Conservation (phyloP, 352 stramenopile species). For the Aphanomyces stellatus region DNA sequence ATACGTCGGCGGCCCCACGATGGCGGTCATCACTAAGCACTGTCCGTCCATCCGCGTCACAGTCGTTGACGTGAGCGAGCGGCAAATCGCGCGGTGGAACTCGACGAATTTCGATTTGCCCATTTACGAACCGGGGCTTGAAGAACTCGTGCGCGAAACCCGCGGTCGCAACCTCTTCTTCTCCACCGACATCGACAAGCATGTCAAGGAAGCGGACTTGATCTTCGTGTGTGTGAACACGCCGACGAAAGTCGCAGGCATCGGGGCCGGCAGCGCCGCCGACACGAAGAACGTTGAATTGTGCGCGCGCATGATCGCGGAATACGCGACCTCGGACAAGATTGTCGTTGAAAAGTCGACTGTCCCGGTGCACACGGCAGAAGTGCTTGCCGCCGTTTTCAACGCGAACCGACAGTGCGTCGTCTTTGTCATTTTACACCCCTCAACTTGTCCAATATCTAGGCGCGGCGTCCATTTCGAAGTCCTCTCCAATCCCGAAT, state of each 20-base stretch:
- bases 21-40: slow-evolving; percentile 98
- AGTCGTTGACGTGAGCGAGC: slow-evolving; percentile 94
- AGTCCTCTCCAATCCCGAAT: slow-evolving; percentile 99
- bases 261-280: slow-evolving; percentile 94
- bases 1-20: slow-evolving; percentile 99
- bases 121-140: slow-evolving; percentile 98
- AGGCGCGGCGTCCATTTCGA: slow-evolving; percentile 91
- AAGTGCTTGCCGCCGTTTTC: slow-evolving; percentile 95
- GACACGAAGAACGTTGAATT: slow-evolving; percentile 99
- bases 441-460: too few species aligned
- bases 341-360: slow-evolving; percentile 99
- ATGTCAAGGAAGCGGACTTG: slow-evolving; percentile 96
- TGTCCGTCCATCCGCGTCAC: slow-evolving; percentile 97
- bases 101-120: slow-evolving; percentile 81
- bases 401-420: slow-evolving; percentile 86
- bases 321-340: slow-evolving; percentile 90
- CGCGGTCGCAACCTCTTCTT: slow-evolving; percentile 98
- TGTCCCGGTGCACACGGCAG: slow-evolving; percentile 97
- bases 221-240: slow-evolving; percentile 99
- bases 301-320: slow-evolving; percentile 96
- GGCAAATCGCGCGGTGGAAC: slow-evolving; percentile 99
- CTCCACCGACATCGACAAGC: slow-evolving; percentile 94
- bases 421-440: neutral
- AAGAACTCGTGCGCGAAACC: slow-evolving; percentile 90
- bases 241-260: slow-evolving; percentile 96